Evolutionary conservation across 306 rosid genomes (phyloP).

Genomic region (Arachis stenosperma): DNA sequence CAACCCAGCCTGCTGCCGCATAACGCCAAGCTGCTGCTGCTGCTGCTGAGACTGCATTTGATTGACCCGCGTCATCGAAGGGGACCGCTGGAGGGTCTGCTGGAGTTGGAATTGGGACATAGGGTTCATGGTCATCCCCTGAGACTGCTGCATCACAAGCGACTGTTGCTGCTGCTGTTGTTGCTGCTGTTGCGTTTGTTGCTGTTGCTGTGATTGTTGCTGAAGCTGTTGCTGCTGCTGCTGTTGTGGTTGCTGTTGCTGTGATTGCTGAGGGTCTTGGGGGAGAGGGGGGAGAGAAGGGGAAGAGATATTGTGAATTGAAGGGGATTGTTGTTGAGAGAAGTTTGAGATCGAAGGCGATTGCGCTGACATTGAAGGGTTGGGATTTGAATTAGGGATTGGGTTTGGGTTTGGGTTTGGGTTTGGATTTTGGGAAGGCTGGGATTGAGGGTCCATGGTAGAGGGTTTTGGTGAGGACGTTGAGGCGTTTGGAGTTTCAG

Average conservation of each 20-base stretch:
- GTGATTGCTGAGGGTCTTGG: conserved; percentile 52
- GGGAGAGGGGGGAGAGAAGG: conserved; percentile 27
- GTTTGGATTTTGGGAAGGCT: conserved; percentile 12
- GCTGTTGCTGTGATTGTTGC: conserved; percentile 33
- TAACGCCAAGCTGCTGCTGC: conserved; percentile 64
- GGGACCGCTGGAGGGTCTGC: conserved; percentile 63
- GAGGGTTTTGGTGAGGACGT: conserved; percentile 19
- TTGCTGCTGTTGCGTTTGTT: conserved; percentile 7
- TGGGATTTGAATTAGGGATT: conserved; percentile 23
- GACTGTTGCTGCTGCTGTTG: conserved; percentile 47
- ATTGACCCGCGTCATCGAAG: conserved; percentile 60
- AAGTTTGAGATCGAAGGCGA: conserved; percentile 25
- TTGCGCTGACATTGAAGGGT: conserved; percentile 19
- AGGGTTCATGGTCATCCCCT: conserved; percentile 44
- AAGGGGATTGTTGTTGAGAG: conserved; percentile 37
- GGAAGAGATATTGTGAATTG: conserved; percentile 25
- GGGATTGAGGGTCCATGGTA: conserved; percentile 33
- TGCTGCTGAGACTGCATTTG: conserved; percentile 77
- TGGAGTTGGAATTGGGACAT: conserved; percentile 67
- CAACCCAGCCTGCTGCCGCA: conserved; percentile 68
- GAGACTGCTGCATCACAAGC: conserved; percentile 35
- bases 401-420: not conserved
- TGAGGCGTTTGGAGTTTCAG: conserved; percentile 6
- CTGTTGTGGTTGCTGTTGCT: conserved; percentile 47
- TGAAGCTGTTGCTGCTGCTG: conserved; percentile 39